Evolutionary conservation across 2,329 filamentous ascomycete species (phyloP).

Genomic region (Pseudogymnoascus sp.): DNA sequence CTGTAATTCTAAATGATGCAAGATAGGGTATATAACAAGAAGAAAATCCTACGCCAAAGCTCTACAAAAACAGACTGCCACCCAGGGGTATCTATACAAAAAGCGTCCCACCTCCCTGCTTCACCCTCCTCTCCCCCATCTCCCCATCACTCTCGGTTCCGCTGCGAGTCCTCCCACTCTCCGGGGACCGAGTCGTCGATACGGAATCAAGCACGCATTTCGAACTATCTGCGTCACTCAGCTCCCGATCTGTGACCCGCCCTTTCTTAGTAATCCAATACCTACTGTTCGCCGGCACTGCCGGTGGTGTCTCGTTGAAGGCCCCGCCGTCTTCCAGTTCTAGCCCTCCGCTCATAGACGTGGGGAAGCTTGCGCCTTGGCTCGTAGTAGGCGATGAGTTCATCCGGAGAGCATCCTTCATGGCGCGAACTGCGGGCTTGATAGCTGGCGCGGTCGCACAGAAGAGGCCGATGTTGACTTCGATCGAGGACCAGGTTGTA

Average conservation of each 20-base stretch:
- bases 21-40: slow-evolving; percentile 3
- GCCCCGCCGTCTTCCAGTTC: not conserved
- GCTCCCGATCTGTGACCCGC: not conserved
- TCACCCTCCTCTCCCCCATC: not conserved
- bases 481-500: slow-evolving; percentile 20
- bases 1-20: not conserved
- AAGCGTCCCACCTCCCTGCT: not conserved
- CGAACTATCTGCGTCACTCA: slow-evolving; percentile 1
- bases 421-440: slow-evolving; percentile 17
- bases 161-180: not conserved
- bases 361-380: not conserved
- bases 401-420: not conserved
- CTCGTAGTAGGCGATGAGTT: not conserved
- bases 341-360: not conserved
- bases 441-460: slow-evolving; percentile 20
- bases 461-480: slow-evolving; percentile 19
- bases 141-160: not conserved
- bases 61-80: not conserved
- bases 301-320: not conserved
- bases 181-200: not conserved
- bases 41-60: not conserved
- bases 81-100: slow-evolving; percentile 8
- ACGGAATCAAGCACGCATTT: not conserved
- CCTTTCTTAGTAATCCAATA: not conserved
- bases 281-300: not conserved